Percentiles rank a stretch among this genome's conserved stretches.
These are phyloP conservation scores for Penstemon eatonii DNA, from an alignment of 257 asterid genomes.

Conservation along the genomic window DNA sequence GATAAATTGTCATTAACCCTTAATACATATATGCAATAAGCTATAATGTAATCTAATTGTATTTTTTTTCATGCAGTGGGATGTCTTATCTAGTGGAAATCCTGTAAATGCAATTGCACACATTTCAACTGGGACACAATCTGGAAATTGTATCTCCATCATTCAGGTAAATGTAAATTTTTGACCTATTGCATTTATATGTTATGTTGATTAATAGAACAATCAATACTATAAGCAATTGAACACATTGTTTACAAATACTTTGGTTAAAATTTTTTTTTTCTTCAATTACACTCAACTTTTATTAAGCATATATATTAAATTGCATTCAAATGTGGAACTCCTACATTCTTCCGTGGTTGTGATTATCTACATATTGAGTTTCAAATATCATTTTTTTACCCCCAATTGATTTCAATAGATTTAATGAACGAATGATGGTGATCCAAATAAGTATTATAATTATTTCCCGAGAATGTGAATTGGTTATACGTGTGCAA, in stretches of 20 bases:
- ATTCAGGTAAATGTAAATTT: conserved; percentile 43
- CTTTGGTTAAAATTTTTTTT: too few relatives aligned
- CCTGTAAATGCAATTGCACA: conserved; percentile 46
- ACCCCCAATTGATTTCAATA: too few relatives aligned
- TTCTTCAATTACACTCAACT: neutral
- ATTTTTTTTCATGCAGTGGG: conserved; percentile 53
- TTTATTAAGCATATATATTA: neutral
- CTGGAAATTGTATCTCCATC: conserved; percentile 53
- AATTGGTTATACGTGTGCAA: neutral
- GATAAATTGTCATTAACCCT: too few relatives aligned
- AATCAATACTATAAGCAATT: neutral
- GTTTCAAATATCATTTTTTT: neutral
- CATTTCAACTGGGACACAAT: conserved; percentile 52
- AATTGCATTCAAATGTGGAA: neutral
- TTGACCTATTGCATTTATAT: neutral
- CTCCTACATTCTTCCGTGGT: neutral
- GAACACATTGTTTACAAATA: neutral
- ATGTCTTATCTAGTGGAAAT: conserved; percentile 47
- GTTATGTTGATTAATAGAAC: neutral
- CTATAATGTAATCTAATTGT: too few relatives aligned
- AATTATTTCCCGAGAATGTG: neutral
- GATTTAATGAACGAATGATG: too few relatives aligned
- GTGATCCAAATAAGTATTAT: neutral
- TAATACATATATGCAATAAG: too few relatives aligned
- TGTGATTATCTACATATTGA: neutral